Evolutionary conservation across 108 stramenopile species (phyloP).

Genomic region (Chaetoceros tenuissimus): DNA sequence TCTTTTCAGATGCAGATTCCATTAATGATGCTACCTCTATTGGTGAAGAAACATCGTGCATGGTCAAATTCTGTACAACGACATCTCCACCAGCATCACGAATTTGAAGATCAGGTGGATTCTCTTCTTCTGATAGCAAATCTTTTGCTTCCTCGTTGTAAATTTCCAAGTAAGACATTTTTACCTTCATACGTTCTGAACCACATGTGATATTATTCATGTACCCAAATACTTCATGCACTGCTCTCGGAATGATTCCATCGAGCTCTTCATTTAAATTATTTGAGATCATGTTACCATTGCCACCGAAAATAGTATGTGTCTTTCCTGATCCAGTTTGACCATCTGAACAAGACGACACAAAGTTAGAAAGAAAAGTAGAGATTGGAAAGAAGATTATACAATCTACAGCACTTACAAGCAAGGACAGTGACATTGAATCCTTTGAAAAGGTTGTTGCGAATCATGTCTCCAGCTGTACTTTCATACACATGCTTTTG

Average conservation of each 20-base stretch:
- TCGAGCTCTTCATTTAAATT: conserved; percentile 9
- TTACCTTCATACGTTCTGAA: conserved; percentile 25
- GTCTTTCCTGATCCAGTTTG: conserved; percentile 58
- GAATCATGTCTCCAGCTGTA: conserved; percentile 57
- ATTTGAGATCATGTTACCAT: neutral
- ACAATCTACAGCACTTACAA: conserved; percentile 7
- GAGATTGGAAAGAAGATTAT: neutral
- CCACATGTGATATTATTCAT: conserved; percentile 5
- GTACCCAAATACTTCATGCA: conserved; percentile 37
- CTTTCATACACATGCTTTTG: conserved; percentile 21
- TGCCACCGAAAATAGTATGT: conserved; percentile 23
- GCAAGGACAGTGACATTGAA: conserved; percentile 41
- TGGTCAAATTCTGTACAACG: conserved; percentile 49
- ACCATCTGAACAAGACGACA: conserved; percentile 16
- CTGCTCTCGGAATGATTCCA: conserved; percentile 51
- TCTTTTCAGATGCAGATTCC: conserved; percentile 37
- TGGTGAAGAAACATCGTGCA: conserved; percentile 31
- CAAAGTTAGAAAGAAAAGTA: neutral
- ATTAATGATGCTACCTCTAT: conserved; percentile 50
- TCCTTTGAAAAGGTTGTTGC: conserved; percentile 21
- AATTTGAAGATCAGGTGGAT: conserved; percentile 27
- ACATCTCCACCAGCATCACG: conserved; percentile 51
- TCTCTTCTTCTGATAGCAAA: conserved; percentile 24
- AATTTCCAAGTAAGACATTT: conserved; percentile 59
- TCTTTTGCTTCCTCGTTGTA: conserved; percentile 52